Evolutionary conservation across 345 rosid species (phyloP).

Genomic region (Euphorbia lathyris): DNA sequence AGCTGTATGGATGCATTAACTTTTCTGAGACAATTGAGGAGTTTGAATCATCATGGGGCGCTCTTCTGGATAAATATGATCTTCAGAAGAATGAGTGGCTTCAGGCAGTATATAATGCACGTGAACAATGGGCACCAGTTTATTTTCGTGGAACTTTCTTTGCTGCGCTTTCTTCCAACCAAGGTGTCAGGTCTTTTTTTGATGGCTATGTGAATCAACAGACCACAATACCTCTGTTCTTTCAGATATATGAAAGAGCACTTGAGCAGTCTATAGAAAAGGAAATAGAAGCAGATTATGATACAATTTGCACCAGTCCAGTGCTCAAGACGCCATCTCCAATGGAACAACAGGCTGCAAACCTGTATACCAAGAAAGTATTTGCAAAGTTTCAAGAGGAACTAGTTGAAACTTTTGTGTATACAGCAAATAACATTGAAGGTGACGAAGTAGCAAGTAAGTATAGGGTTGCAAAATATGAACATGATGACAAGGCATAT

Average conservation of each 20-base stretch:
- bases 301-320: constrained; percentile 49
- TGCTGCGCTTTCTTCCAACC: constrained; percentile 57
- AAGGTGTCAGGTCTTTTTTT: constrained; percentile 50
- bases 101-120: constrained; percentile 56
- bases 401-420: constrained; percentile 63
- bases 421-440: constrained; percentile 59
- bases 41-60: constrained; percentile 56
- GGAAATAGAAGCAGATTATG: constrained; percentile 66
- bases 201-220: constrained; percentile 63
- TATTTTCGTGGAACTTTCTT: constrained; percentile 61
- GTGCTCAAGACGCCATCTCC: constrained; percentile 64
- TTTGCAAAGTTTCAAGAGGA: constrained; percentile 70
- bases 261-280: constrained; percentile 50
- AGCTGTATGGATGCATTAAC: constrained; percentile 62
- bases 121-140: constrained; percentile 72
- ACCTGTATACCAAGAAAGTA: constrained; percentile 52
- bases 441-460: constrained; percentile 43
- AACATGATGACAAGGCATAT: constrained; percentile 56
- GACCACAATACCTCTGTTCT: constrained; percentile 52
- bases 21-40: constrained; percentile 58
- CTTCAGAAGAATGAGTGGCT: constrained; percentile 62
- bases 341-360: constrained; percentile 70
- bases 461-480: constrained; percentile 58
- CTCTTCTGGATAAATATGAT: constrained; percentile 46
- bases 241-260: constrained; percentile 62